phyloP scores from a whole-genome alignment of 176 grass and related monocot species.

The Secale cereale region DNA sequence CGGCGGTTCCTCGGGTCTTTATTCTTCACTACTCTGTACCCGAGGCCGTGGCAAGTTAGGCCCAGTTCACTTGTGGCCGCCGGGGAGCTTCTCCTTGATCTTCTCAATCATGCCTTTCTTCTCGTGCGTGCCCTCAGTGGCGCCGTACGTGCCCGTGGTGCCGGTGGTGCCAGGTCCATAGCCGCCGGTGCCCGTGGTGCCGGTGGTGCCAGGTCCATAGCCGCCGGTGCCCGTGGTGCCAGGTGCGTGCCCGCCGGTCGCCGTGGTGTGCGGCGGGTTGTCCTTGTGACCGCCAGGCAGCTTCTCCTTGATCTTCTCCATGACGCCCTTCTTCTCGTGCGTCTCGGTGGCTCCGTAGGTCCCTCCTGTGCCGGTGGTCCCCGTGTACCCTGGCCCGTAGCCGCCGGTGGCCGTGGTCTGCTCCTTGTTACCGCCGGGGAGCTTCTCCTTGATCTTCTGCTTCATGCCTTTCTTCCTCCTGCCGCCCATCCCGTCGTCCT shows the following conservation, averaged over 20 bases:
- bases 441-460: background rate
- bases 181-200: too few relatives aligned
- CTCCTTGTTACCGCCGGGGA: background rate
- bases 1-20: background rate
- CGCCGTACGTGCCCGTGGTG: background rate
- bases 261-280: background rate
- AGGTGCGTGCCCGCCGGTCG: background rate
- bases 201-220: too few relatives aligned
- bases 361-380: background rate
- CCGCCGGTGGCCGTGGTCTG: background rate
- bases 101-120: constrained; percentile 69
- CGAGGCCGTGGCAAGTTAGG: background rate
- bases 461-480: background rate
- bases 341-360: background rate
- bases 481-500: background rate
- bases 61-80: constrained; percentile 28
- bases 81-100: constrained; percentile 70
- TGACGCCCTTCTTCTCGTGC: background rate
- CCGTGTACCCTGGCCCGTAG: background rate
- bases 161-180: background rate
- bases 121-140: constrained; percentile 22
- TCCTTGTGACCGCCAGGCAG: constrained; percentile 14
- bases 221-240: background rate
- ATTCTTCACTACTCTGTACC: background rate
- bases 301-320: background rate